Conservation (phyloP, 2,329 filamentous ascomycete species). For the Penicillium sp. region DNA sequence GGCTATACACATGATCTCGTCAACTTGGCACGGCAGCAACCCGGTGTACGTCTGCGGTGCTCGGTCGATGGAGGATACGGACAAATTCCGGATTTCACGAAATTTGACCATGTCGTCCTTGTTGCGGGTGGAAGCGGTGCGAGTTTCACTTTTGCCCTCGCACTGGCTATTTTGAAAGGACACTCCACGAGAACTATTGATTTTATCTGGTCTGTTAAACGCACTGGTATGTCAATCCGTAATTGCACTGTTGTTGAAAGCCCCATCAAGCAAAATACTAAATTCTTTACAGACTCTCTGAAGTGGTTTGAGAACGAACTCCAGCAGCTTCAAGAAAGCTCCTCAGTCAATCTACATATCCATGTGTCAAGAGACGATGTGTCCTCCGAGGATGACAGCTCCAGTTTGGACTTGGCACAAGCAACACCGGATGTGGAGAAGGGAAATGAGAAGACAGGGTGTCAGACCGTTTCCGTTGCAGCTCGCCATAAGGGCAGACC, state of each 20-base stretch:
- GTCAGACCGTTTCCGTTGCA: background rate
- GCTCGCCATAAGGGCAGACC: conserved; percentile 2
- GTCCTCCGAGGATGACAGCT: background rate
- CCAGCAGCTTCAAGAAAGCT: conserved; percentile 3
- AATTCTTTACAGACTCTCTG: conserved; percentile 3
- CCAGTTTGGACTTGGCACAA: background rate
- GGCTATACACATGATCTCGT: conserved; percentile 14
- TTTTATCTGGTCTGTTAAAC: conserved; percentile 11
- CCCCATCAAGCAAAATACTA: background rate
- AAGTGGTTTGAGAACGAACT: conserved; percentile 11
- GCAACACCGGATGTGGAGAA: conserved; percentile 5
- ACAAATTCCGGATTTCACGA: conserved; percentile 10
- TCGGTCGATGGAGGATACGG: conserved; percentile 18
- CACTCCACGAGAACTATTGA: background rate
- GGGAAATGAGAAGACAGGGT: background rate
- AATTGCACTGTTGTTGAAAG: background rate
- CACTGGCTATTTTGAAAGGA: conserved; percentile 8
- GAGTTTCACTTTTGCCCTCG: conserved; percentile 16
- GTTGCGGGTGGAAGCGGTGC: conserved; percentile 19
- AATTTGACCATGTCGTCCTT: conserved; percentile 13
- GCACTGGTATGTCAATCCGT: conserved; percentile 2
- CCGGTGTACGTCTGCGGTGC: conserved; percentile 8
- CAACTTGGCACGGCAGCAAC: conserved; percentile 7
- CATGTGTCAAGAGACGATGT: conserved; percentile 2
- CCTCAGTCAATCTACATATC: conserved; percentile 6